Percentiles rank a stretch among this genome's conserved stretches.
These are phyloP conservation scores for Aspergillus flavus DNA, from an alignment of 2,329 filamentous ascomycete genomes.

Conservation along the genomic window DNA sequence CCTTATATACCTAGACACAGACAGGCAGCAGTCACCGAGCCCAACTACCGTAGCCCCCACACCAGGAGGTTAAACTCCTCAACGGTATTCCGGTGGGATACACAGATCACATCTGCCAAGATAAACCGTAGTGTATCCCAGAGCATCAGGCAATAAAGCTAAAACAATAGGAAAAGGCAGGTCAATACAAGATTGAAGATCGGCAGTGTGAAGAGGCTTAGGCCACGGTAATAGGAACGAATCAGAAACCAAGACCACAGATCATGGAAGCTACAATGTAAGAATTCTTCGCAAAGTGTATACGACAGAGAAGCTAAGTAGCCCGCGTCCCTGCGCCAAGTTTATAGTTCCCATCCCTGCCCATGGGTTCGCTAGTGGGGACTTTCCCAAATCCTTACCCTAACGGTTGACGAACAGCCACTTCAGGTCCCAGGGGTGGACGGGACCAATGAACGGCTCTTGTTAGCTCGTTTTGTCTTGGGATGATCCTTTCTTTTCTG, in stretches of 20 bases:
- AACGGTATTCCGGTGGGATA: background rate
- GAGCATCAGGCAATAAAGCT: background rate
- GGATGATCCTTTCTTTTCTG: background rate
- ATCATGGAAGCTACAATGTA: background rate
- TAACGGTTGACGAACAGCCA: background rate
- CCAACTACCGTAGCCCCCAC: background rate
- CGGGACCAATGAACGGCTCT: background rate
- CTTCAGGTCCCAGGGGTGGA: background rate
- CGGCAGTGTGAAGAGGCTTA: background rate
- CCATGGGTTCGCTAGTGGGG: background rate
- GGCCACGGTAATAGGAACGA: background rate
- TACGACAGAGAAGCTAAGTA: background rate
- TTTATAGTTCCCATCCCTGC: background rate
- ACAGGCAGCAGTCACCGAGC: background rate
- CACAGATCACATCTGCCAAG: background rate
- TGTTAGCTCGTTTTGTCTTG: background rate
- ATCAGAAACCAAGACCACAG: background rate
- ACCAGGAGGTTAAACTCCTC: background rate
- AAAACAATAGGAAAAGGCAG: background rate
- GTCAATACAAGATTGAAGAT: background rate
- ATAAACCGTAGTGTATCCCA: background rate
- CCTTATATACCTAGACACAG: background rate
- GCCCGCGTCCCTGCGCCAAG: background rate
- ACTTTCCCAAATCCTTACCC: background rate
- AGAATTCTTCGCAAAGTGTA: background rate